A percentile compares a stretch with the other conserved stretches of the same genome.
Conservation (phyloP, 371 early-diverging fungal genomes). For the Mucor plumbeus region DNA sequence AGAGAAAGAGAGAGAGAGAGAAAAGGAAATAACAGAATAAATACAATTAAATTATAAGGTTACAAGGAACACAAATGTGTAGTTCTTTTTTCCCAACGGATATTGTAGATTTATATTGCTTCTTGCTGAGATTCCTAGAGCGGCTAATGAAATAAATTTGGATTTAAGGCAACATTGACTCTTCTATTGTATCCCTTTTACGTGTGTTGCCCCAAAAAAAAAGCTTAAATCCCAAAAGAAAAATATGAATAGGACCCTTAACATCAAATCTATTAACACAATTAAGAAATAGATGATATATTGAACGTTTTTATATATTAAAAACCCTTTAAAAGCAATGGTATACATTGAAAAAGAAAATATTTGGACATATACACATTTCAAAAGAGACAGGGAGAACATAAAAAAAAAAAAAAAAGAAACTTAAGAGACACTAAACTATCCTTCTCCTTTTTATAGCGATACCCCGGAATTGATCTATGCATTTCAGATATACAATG, state of each 20-base stretch:
- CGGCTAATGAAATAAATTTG: not conserved
- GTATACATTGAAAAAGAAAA: not conserved
- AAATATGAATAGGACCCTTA: not conserved
- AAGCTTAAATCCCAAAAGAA: not conserved
- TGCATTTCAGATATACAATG: not conserved
- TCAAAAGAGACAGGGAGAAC: not conserved
- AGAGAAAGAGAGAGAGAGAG: not conserved
- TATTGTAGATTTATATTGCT: not conserved
- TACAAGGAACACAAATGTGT: conserved; percentile 6
- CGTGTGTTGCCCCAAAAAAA: conserved; percentile 7
- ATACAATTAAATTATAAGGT: not conserved
- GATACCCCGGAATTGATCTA: conserved; percentile 2
- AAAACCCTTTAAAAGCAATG: not conserved
- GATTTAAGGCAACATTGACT: not conserved
- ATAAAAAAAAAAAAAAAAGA: too few species aligned
- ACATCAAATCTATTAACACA: not conserved
- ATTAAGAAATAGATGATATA: not conserved
- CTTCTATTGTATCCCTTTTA: conserved; percentile 2
- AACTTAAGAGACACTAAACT: not conserved
- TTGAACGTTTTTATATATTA: not conserved
- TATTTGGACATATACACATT: too few species aligned
- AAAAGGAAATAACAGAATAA: not conserved
- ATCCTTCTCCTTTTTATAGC: not conserved
- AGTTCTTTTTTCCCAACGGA: conserved; percentile 5
- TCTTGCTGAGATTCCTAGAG: not conserved